These are phyloP conservation scores for Teratosphaeria pseudoeucalypti DNA, from an alignment of 2,329 filamentous ascomycete genomes.

Conservation along the genomic window DNA sequence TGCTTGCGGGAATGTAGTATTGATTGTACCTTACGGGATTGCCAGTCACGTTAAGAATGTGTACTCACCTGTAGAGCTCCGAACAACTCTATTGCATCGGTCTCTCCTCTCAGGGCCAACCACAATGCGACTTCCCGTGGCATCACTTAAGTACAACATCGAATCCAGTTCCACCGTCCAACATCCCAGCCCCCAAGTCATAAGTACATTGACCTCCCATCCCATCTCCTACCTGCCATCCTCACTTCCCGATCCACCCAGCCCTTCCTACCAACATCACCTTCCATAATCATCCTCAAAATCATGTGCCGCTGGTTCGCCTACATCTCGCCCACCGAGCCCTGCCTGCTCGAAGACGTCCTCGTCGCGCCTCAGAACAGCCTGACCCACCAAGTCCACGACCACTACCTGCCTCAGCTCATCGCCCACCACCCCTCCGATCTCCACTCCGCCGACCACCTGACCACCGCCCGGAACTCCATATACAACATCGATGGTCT, in stretches of 20 bases:
- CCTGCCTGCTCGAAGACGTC: conserved; percentile 46
- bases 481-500: conserved; percentile 47
- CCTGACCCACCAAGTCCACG: conserved; percentile 37
- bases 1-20: no score
- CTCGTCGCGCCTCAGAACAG: conserved; percentile 37
- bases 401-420: conserved; percentile 45
- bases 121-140: no score
- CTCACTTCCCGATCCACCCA: background rate
- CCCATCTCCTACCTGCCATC: background rate
- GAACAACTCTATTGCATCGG: no score
- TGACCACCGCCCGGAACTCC: conserved; percentile 40
- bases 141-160: no score
- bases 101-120: no score
- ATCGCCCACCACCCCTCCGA: conserved; percentile 38
- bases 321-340: conserved; percentile 43
- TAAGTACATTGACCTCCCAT: background rate
- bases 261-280: background rate
- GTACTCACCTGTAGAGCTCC: no score
- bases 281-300: background rate
- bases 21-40: no score
- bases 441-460: conserved; percentile 31
- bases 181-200: background rate
- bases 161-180: background rate
- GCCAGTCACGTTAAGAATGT: no score
- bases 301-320: conserved; percentile 41